Evolutionary conservation across 331 rosid species (phyloP).

Genomic region (Prunus yedoensis): DNA sequence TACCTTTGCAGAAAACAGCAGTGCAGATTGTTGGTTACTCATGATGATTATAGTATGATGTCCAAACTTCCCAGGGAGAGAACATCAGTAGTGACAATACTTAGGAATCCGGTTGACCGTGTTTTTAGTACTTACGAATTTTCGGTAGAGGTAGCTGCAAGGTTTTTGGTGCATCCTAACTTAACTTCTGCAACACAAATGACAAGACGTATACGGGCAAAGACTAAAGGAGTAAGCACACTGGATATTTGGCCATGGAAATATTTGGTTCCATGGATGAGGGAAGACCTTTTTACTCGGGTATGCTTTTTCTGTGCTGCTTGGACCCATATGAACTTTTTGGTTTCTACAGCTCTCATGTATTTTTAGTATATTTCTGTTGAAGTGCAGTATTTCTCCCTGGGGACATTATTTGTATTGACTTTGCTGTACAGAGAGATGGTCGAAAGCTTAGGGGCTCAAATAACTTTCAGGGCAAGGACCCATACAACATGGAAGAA

Average conservation of each 20-base stretch:
- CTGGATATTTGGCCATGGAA: constrained; percentile 99
- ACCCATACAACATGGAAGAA: constrained; percentile 68
- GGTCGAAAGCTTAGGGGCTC: constrained; percentile 43
- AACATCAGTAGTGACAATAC: constrained; percentile 93
- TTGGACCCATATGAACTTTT: not conserved
- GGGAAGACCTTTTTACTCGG: constrained; percentile 85
- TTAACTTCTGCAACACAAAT: constrained; percentile 78
- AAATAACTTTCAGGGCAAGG: constrained; percentile 29
- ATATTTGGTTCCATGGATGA: constrained; percentile 97
- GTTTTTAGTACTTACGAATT: constrained; percentile 91
- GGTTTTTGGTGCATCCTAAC: constrained; percentile 96
- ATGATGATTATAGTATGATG: constrained; percentile 91
- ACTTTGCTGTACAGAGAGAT: constrained; percentile 60
- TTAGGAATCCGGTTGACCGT: constrained; percentile 93
- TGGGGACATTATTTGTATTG: constrained; percentile 6
- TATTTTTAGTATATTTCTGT: not conserved
- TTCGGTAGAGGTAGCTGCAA: constrained; percentile 95
- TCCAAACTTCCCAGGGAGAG: constrained; percentile 80
- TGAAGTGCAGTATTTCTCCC: constrained; percentile 16
- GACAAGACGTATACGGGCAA: constrained; percentile 59
- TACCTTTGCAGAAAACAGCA: constrained; percentile 59
- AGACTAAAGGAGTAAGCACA: constrained; percentile 77
- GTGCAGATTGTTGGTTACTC: constrained; percentile 86
- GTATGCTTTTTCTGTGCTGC: constrained; percentile 35
- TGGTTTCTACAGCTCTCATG: not conserved